phyloP scores from a whole-genome alignment of 495 filamentous ascomycete species.

The Aspergillus homomorphus region DNA sequence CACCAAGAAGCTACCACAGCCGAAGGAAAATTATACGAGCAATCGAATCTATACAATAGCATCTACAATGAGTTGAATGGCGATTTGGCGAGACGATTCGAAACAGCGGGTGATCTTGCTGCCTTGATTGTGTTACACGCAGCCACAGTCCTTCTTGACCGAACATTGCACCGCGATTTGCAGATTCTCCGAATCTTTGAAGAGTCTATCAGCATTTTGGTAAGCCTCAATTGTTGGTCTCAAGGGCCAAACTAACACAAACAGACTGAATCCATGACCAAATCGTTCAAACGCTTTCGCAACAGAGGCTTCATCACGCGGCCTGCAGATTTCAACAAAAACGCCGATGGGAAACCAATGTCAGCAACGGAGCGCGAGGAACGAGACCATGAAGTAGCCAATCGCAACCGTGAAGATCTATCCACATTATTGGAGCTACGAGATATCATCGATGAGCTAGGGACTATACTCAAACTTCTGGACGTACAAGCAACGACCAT shows the following conservation, averaged over 20 bases:
- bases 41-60: conserved; percentile 60
- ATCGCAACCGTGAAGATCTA: conserved; percentile 59
- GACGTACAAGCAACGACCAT: conserved; percentile 53
- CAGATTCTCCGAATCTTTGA: conserved; percentile 67
- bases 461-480: conserved; percentile 56
- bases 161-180: conserved; percentile 55
- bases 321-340: conserved; percentile 49
- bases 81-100: conserved; percentile 61
- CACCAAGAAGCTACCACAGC: conserved; percentile 39
- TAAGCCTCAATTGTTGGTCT: conserved; percentile 20
- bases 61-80: conserved; percentile 69
- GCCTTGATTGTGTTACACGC: conserved; percentile 61
- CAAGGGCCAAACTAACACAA: conserved; percentile 8
- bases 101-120: conserved; percentile 60
- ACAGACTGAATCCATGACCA: conserved; percentile 61
- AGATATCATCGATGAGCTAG: conserved; percentile 65
- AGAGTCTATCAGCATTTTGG: conserved; percentile 63
- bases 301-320: conserved; percentile 44
- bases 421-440: conserved; percentile 62
- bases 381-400: conserved; percentile 49
- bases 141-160: conserved; percentile 59
- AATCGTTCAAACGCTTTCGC: conserved; percentile 62
- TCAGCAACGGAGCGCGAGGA: conserved; percentile 43
- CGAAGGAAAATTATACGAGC: conserved; percentile 57
- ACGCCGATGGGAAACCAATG: conserved; percentile 41